These are phyloP conservation scores for Dactylonectria estremocensis DNA, from an alignment of 2,329 filamentous ascomycete genomes.

Conservation along the genomic window DNA sequence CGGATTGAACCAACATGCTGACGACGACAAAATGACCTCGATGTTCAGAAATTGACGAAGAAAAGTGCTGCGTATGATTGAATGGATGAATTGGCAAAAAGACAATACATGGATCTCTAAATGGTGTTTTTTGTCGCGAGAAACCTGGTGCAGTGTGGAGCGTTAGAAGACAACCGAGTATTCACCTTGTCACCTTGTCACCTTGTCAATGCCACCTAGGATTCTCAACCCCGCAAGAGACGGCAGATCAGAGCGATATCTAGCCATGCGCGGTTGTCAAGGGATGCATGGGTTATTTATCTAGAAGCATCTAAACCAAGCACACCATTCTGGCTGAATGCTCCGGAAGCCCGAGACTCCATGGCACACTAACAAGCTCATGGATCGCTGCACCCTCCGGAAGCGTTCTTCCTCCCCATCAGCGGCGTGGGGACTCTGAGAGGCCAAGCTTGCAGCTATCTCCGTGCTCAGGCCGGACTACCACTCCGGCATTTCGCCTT, in stretches of 20 bases:
- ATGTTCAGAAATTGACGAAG: too few species aligned
- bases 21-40: too few species aligned
- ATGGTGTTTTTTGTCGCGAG: too few species aligned
- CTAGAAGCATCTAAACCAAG: background rate
- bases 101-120: too few species aligned
- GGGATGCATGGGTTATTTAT: background rate
- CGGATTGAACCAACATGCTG: too few species aligned
- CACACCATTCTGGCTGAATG: background rate
- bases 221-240: background rate
- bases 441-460: background rate
- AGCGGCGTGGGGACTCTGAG: background rate
- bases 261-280: background rate
- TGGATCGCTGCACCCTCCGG: constrained; percentile 5
- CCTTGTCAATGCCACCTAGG: too few species aligned
- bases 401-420: constrained; percentile 8
- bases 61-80: too few species aligned
- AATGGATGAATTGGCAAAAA: too few species aligned
- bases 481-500: background rate
- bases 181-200: background rate
- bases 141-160: too few species aligned
- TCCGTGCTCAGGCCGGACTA: background rate
- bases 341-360: background rate
- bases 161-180: too few species aligned
- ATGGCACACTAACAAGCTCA: background rate
- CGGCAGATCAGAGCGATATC: background rate